Evolutionary conservation across 2,329 filamentous ascomycete genomes (phyloP).

Genomic region (Lasiodiplodia sp.): DNA sequence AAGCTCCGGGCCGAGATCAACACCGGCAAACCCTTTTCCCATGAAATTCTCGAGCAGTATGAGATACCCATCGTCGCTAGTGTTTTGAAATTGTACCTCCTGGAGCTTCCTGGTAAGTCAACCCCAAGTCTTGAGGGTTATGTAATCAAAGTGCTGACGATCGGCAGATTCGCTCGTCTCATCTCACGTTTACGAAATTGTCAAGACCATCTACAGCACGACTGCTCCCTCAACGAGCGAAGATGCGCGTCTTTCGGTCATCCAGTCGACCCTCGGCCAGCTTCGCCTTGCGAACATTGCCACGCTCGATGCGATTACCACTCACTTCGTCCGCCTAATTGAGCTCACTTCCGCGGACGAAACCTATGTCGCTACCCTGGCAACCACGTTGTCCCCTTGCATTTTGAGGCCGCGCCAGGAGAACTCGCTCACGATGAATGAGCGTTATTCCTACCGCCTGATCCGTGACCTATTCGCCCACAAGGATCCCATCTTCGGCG

Average conservation of each 20-base stretch:
- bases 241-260: constrained; percentile 81
- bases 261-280: constrained; percentile 95
- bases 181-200: constrained; percentile 97
- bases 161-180: constrained; percentile 90
- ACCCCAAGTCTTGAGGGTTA: not conserved
- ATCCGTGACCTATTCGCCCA: constrained; percentile 91
- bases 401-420: constrained; percentile 87
- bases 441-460: constrained; percentile 89
- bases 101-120: constrained; percentile 85
- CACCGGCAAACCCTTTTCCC: constrained; percentile 79
- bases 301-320: constrained; percentile 97
- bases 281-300: constrained; percentile 96
- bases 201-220: constrained; percentile 94
- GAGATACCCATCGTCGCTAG: constrained; percentile 95
- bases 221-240: constrained; percentile 73
- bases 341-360: constrained; percentile 97
- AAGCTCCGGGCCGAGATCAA: constrained; percentile 84
- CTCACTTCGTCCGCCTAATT: constrained; percentile 95
- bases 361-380: constrained; percentile 77
- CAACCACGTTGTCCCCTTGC: constrained; percentile 79
- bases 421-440: constrained; percentile 91
- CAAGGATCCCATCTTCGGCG: constrained; percentile 94
- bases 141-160: constrained; percentile 10
- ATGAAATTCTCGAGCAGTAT: constrained; percentile 82
- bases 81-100: constrained; percentile 89